Evolutionary conservation across 2,329 filamentous ascomycete species (phyloP).

Genomic region (Trichoderma sp.): DNA sequence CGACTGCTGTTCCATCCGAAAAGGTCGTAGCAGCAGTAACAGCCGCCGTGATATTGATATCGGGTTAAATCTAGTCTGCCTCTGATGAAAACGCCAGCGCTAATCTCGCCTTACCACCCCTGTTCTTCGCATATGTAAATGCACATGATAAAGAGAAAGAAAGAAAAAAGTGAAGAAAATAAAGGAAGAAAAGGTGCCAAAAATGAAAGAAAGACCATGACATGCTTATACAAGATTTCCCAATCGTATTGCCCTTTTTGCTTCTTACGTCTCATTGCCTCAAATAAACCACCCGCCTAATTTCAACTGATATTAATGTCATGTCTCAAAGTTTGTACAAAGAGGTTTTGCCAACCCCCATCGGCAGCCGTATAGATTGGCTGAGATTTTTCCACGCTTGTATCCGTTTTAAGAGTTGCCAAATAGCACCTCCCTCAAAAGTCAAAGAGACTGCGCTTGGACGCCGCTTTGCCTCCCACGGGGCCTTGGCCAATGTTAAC

Average conservation of each 20-base stretch:
- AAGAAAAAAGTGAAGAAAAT: conserved; percentile 4
- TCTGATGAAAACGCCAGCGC: conserved; percentile 32
- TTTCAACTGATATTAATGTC: conserved; percentile 1
- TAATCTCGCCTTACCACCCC: conserved; percentile 30
- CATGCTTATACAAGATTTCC: conserved; percentile 33
- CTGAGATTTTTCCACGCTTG: not conserved
- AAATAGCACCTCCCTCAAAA: not conserved
- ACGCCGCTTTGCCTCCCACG: conserved; percentile 30
- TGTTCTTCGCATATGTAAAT: conserved; percentile 31
- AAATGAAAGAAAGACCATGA: conserved; percentile 25
- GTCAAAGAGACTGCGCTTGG: conserved; percentile 25
- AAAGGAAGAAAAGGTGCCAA: conserved; percentile 7
- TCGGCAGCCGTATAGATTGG: not conserved
- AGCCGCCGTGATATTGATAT: conserved; percentile 12
- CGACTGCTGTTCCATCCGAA: not conserved
- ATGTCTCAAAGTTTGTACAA: conserved; percentile 5
- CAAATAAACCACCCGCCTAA: not conserved
- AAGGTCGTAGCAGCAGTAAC: not conserved
- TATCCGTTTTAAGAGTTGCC: not conserved
- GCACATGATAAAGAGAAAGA: conserved; percentile 26
- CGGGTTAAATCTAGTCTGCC: conserved; percentile 27
- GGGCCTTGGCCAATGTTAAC: conserved; percentile 41
- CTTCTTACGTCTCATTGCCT: conserved; percentile 18
- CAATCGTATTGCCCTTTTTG: conserved; percentile 23
- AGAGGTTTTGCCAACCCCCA: not conserved